Evolutionary conservation across 345 rosid genomes (phyloP), one percentile per base, ranked within the genome.

Genomic region (Rubroshorea leprosula): DNA sequence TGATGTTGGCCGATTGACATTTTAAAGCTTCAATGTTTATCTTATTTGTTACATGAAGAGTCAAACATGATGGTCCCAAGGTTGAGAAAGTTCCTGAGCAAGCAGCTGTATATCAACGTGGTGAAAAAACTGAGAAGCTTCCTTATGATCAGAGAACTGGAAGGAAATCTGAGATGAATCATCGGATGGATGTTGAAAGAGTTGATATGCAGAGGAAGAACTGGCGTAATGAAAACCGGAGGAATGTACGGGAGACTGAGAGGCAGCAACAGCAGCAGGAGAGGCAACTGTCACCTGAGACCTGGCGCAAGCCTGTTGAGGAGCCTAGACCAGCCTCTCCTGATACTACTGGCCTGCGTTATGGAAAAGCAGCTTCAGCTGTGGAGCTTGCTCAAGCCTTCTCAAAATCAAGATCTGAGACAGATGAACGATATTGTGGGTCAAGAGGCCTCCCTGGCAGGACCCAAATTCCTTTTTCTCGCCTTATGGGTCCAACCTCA

Each of bases 351-450:
- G 79, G 89, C 18, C 1, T 49, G 51, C 81, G 84, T 19, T 57
- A 74, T 15, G 83, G 95, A 54, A 89, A 86, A 75, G 78, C 81
- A 49, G 86, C 90, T 38, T 86, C 97, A 18, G 83, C 95, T 0
- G 55, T 84, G 55, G 90, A 89, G 68, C 92, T 86, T 63, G 86
- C 92, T 3, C 88, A 86, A 64, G 83, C 92, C 60, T 86, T 82
- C 62, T 82, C 95, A 0, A 72, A 75, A 62, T 76, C 95, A 43
- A 61, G 70, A 44, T 75, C 96, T 5, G 78, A 74, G 68, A 54
- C 69, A 55, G 76, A 80, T 58, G 80, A 70, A 41, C 58, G 38
- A 41, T 56, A 63, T 63, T 54, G 75, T 5, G 65, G 58, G 21
- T 68, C 72, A 56, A 75, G 76, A 61, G 65, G 63, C 55, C 39